phyloP scores from a whole-genome alignment of 495 filamentous ascomycete species.

The Hyphodiscus hymeniophilus region DNA sequence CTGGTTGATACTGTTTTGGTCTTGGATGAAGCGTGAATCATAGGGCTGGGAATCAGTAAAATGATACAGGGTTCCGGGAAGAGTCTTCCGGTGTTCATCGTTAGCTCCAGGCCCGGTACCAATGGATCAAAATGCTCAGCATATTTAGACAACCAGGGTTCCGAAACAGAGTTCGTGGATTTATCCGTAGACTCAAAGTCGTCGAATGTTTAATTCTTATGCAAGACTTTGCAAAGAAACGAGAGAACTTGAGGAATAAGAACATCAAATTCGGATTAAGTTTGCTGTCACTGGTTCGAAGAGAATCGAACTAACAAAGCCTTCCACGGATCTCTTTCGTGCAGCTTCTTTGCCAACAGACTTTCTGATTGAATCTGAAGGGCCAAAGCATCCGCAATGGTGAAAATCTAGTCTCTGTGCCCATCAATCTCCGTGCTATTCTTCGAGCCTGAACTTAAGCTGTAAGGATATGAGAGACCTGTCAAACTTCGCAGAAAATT shows the following conservation, averaged over 20 bases:
- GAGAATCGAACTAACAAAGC: conserved; percentile 71
- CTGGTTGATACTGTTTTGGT: conserved; percentile 45
- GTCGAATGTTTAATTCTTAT: no score
- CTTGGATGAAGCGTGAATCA: conserved; percentile 47
- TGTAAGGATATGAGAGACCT: conserved; percentile 67
- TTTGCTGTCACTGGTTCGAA: no score
- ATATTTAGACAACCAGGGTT: no score
- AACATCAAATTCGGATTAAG: no score
- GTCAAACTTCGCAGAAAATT: conserved; percentile 55
- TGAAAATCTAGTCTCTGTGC: conserved; percentile 52
- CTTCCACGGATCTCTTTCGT: conserved; percentile 54
- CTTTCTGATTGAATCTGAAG: conserved; percentile 74
- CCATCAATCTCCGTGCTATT: not conserved
- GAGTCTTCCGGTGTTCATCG: no score
- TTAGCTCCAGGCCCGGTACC: no score
- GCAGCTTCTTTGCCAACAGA: conserved; percentile 50
- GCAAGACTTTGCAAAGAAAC: no score
- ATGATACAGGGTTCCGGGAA: conserved; percentile 51
- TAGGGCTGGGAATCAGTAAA: conserved; percentile 41
- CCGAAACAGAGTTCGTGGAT: no score
- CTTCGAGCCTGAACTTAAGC: no score
- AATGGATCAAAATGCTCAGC: no score
- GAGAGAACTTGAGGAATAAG: no score
- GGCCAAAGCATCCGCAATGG: conserved; percentile 68
- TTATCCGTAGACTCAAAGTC: no score